Conservation (phyloP, 257 asterid species). For the Verbascum thapsus region DNA sequence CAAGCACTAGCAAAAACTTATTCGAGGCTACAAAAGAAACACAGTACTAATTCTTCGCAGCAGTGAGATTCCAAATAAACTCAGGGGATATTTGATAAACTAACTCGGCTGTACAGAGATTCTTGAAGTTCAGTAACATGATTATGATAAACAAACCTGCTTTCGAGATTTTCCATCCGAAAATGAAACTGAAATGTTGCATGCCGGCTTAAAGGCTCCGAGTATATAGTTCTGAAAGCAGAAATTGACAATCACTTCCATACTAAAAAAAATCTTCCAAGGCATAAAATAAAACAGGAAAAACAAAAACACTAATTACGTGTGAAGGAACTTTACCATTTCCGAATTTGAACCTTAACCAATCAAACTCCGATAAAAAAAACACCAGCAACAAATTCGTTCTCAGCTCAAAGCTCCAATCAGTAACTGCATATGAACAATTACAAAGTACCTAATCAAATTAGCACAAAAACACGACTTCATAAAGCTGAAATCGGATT, state of each 20-base stretch:
- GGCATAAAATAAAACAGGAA: slow-evolving; percentile 5
- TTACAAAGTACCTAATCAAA: slow-evolving; percentile 23
- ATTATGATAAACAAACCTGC: slow-evolving; percentile 47
- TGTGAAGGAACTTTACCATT: slow-evolving; percentile 34
- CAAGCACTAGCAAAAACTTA: neutral
- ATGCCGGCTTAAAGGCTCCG: slow-evolving; percentile 87
- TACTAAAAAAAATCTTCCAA: neutral
- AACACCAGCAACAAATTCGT: slow-evolving; percentile 33
- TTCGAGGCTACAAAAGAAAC: neutral
- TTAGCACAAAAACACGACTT: neutral
- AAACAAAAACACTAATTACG: neutral
- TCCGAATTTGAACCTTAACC: slow-evolving; percentile 23
- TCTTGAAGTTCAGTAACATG: neutral
- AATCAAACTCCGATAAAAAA: slow-evolving; percentile 25
- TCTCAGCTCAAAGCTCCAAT: slow-evolving; percentile 25
- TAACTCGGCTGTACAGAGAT: neutral
- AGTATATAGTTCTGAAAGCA: slow-evolving; percentile 66
- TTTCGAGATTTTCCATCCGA: slow-evolving; percentile 78
- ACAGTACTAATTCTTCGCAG: neutral
- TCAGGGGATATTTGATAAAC: neutral
- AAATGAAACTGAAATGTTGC: slow-evolving; percentile 64
- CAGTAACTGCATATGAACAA: slow-evolving; percentile 22
- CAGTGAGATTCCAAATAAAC: neutral
- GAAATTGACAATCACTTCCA: slow-evolving; percentile 14
- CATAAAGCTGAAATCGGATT: slow-evolving; percentile 16